Percentiles rank a stretch among this genome's conserved stretches.
Evolutionary conservation across 805 yeast genomes (phyloP).

Genomic region (Citeromyces matritensis): DNA sequence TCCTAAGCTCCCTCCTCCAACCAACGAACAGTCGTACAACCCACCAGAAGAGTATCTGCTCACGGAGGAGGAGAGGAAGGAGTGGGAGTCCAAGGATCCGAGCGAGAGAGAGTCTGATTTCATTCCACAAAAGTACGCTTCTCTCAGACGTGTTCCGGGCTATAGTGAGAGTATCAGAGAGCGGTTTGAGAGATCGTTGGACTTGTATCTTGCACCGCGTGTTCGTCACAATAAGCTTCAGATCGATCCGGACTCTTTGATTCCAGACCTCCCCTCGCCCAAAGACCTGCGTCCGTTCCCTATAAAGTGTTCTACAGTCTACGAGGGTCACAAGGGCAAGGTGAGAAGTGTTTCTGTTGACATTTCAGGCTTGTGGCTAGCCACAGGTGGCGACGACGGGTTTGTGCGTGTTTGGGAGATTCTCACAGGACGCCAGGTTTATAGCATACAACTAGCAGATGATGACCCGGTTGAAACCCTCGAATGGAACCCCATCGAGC

Average conservation of each 20-base stretch:
- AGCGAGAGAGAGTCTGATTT: constrained; percentile 67
- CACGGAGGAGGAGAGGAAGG: constrained; percentile 59
- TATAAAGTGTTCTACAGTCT: constrained; percentile 70
- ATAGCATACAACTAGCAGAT: constrained; percentile 30
- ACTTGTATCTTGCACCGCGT: constrained; percentile 91
- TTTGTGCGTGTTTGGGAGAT: constrained; percentile 95
- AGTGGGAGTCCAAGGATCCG: constrained; percentile 59
- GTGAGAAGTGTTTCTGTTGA: constrained; percentile 75
- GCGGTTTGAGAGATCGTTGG: constrained; percentile 86
- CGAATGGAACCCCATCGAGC: constrained; percentile 80
- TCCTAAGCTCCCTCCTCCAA: constrained; percentile 91
- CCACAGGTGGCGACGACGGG: constrained; percentile 97
- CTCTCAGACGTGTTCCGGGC: constrained; percentile 90
- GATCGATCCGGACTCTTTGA: constrained; percentile 89
- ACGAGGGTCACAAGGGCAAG: constrained; percentile 71
- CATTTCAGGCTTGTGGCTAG: constrained; percentile 87
- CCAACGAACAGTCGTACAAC: constrained; percentile 90
- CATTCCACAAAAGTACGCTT: constrained; percentile 65
- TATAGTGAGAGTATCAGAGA: constrained; percentile 78
- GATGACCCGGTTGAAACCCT: constrained; percentile 67
- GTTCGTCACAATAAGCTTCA: constrained; percentile 81
- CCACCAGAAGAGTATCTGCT: constrained; percentile 93
- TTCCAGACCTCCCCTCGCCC: constrained; percentile 95
- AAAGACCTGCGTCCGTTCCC: constrained; percentile 96
- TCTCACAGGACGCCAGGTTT: constrained; percentile 87